Base-by-base conservation (phyloP, 2,329 filamentous ascomycete species). In the Fusarium fujikuroi region DNA sequence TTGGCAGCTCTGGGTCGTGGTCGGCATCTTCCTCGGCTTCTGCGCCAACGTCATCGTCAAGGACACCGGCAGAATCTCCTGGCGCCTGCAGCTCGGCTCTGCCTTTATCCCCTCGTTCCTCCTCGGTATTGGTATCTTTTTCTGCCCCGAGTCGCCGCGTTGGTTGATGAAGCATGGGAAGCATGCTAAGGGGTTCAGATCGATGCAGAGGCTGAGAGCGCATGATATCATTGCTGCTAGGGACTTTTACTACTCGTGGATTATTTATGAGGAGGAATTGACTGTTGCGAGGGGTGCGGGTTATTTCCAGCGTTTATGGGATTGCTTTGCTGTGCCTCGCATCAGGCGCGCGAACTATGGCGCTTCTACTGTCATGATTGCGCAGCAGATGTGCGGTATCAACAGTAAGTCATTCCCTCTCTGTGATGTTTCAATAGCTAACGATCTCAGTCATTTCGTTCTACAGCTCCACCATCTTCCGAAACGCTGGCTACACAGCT, bases 311-410 rank as follows among this genome's bases (percentile, higher is more conserved):
- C 80, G 80, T 57, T 40, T 82, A 64, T 77, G 85, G 59, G 88
- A 93, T 76, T 84, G 91, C 7, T 92, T 93, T 78, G 89, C 89
- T 28, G 86, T 93, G 44, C 90, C 92, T 3, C 85, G 92, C 60
- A 86, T 92, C n/a, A 86, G 91, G 42, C 87, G 91, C 40, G 93
- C 94, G 3, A 95, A 91, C 30, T 87, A 92, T 50, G 93, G 93
- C 36, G 92, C 93, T 3, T 92, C 91, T 65, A 91, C 90, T 2
- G 93, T 95, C 73, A 96, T 96, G 93, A 88, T 92, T 77, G 90
- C 89, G 1, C 91, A 92, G 80, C 90, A 92, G 80, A 80, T 80
- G 74, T 79, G 66, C 14, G 76, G 75, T 18, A 78, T 78, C 61
- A 76, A 76, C 61, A 78, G 76, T 76, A 61, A 63, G 71, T 69